These are phyloP conservation scores for Kondoa subrosea DNA, from an alignment of 768 basidiomycete species.

Conservation along the genomic window DNA sequence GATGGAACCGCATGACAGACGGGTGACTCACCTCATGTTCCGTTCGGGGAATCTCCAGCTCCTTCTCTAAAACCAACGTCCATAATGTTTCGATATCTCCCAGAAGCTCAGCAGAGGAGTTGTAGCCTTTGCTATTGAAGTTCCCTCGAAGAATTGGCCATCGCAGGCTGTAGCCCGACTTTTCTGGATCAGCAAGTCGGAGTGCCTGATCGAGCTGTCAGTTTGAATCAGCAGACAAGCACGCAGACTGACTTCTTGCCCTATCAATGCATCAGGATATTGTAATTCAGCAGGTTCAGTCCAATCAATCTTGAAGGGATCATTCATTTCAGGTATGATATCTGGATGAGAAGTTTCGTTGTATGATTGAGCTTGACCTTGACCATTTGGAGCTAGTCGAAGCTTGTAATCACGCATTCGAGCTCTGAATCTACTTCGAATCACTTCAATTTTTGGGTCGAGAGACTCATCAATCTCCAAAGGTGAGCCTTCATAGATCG, in stretches of 20 bases:
- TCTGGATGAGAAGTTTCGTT: slow-evolving; percentile 73
- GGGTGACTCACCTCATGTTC: slow-evolving; percentile 45
- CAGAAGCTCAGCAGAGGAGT: slow-evolving; percentile 44
- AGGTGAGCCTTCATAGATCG: slow-evolving; percentile 1
- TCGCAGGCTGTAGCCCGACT: slow-evolving; percentile 52
- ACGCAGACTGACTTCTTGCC: slow-evolving; percentile 44
- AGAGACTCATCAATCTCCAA: slow-evolving; percentile 30
- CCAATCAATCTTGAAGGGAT: slow-evolving; percentile 72
- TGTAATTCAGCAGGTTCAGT: slow-evolving; percentile 38
- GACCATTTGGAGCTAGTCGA: slow-evolving; percentile 39
- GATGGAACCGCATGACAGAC: background rate
- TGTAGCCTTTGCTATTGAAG: slow-evolving; percentile 67
- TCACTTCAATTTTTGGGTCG: slow-evolving; percentile 49
- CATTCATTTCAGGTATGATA: slow-evolving; percentile 66
- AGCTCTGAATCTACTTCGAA: slow-evolving; percentile 32
- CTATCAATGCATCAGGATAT: slow-evolving; percentile 39
- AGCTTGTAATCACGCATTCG: slow-evolving; percentile 42
- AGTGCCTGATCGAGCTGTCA: slow-evolving; percentile 9
- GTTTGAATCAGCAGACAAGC: background rate
- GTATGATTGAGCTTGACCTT: slow-evolving; percentile 36
- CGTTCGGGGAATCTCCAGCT: slow-evolving; percentile 40
- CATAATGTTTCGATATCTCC: slow-evolving; percentile 64
- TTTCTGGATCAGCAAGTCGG: slow-evolving; percentile 49
- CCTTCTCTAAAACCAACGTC: slow-evolving; percentile 44
- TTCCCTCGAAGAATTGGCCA: slow-evolving; percentile 67